Evolutionary conservation across 305 asterid species (phyloP).

Genomic region (Solanum aculeatissimum): DNA sequence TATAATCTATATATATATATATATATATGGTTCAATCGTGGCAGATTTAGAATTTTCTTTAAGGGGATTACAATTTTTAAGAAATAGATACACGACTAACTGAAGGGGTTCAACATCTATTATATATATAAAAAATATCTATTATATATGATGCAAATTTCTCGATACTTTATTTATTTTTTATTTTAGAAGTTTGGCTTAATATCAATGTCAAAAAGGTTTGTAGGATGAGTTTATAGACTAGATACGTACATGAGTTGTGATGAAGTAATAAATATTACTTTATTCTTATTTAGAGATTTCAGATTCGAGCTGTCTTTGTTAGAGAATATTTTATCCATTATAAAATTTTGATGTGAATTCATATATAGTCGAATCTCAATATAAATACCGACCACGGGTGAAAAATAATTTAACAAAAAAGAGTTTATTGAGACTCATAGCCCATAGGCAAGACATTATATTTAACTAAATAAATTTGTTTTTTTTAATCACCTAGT

Average conservation of each 20-base stretch:
- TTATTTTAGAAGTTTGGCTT: too few relatives aligned
- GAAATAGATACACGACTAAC: too few relatives aligned
- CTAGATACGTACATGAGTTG: neutral
- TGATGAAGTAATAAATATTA: neutral
- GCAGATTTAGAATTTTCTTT: too few relatives aligned
- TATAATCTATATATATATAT: too few relatives aligned
- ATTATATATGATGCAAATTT: neutral
- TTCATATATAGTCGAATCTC: neutral
- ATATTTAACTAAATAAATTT: neutral
- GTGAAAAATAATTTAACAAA: neutral
- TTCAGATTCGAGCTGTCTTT: neutral
- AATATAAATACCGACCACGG: neutral
- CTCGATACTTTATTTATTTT: too few relatives aligned
- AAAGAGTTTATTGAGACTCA: too few relatives aligned
- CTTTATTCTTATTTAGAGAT: neutral
- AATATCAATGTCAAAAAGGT: too few relatives aligned
- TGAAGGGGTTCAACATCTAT: too few relatives aligned
- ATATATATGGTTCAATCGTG: too few relatives aligned
- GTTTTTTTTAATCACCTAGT: neutral
- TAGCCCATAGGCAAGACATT: too few relatives aligned
- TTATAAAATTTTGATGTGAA: rapidly evolving
- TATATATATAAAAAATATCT: too few relatives aligned
- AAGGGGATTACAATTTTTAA: too few relatives aligned
- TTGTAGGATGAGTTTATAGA: neutral
- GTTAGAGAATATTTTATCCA: neutral